Conservation (phyloP, 176 grass and related monocot species). For the Rhynchospora pubera region DNA sequence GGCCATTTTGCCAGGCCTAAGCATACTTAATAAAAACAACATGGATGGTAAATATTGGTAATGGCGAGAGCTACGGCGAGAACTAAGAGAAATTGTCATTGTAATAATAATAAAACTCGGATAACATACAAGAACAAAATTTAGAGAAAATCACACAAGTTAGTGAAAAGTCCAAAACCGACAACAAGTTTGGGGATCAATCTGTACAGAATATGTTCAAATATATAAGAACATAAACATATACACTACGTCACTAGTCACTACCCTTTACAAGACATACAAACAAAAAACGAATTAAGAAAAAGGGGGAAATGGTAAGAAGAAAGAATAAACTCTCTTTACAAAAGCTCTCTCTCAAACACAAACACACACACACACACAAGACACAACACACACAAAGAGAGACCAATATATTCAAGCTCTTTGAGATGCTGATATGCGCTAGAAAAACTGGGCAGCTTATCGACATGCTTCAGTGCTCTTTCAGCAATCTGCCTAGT, state of each 20-base stretch:
- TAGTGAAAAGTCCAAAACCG: too few relatives aligned
- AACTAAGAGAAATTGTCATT: too few relatives aligned
- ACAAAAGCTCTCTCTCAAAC: background rate
- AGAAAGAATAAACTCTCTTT: conserved; percentile 6
- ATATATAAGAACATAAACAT: background rate
- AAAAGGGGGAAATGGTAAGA: background rate
- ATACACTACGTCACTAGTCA: background rate
- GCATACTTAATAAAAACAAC: too few relatives aligned
- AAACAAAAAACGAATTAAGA: background rate
- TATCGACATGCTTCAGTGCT: conserved; percentile 67
- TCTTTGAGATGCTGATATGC: background rate
- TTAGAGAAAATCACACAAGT: too few relatives aligned
- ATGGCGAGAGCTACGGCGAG: too few relatives aligned
- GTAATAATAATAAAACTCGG: too few relatives aligned
- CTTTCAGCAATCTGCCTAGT: conserved; percentile 65
- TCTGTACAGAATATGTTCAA: too few relatives aligned
- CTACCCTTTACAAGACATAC: conserved; percentile 4
- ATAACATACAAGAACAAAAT: too few relatives aligned
- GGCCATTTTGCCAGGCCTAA: too few relatives aligned
- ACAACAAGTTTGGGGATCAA: too few relatives aligned
- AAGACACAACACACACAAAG: background rate
- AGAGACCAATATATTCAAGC: background rate
- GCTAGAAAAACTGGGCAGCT: conserved; percentile 54
- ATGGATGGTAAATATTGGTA: too few relatives aligned
- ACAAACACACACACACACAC: background rate